Base-by-base conservation (phyloP, 164 flowering plant species). In the Stephania japonica region DNA sequence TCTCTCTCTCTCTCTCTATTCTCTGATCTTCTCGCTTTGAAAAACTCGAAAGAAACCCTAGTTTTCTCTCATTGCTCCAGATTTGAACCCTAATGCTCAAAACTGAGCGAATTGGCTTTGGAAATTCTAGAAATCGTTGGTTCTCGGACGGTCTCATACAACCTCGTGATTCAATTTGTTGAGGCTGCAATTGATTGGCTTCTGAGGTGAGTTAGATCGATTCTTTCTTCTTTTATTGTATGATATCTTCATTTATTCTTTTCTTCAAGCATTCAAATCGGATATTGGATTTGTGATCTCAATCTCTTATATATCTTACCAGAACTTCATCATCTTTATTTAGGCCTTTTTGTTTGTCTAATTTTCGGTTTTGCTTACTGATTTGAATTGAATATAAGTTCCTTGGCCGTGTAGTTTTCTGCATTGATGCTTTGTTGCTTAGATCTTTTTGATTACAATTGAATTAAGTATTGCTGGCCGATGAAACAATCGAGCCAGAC, bases 131-230 rank as follows among this genome's bases (percentile, higher is more conserved):
- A 32, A 32, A 32, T 65, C 21, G 16, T 16, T 42, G 27, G 56
- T 25, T 43, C 74, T 72, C 32, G 7, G 68, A 12, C 32, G 18
- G 41, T 62, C 24, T 24, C 56, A 24, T 67, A 7, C 24, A 3
- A 59, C 64, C 9, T 59, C 7, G 68, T 27, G 42, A 50, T 18
- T 56, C 6, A 56, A 71, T 71, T 16, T 0, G 24, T 7, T 1
- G 16, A 18, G 27, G 3, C 9, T 59, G 13, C 7, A 19, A 61
- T 71, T 42, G 49, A 13, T 21, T 21, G 68, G 38, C n/a, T 21
- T 63, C 32, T 44, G 38, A 42, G 74, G 74, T 72, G 63, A 6
- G 74, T 72, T 42, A n/a, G 16, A 62, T 41, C 16, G 67, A 24
- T 0, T 49, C 16, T 25, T 59, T 18, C 32, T 18, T 25, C 26